phyloP scores from a whole-genome alignment of 176 grass and related monocot genomes.

The Triticum aestivum region DNA sequence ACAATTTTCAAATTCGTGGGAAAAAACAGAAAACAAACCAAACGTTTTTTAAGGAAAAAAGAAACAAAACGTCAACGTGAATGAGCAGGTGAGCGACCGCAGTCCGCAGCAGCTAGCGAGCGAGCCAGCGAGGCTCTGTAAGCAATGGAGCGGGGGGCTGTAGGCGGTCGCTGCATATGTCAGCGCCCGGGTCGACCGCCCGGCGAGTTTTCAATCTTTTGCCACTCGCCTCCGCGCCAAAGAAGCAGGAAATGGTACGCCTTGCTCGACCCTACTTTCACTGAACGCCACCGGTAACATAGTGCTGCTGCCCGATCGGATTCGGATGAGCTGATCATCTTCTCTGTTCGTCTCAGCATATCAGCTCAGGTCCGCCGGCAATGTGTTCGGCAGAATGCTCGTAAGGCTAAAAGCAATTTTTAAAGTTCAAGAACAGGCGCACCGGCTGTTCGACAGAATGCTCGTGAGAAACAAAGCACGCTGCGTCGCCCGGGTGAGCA shows the following conservation, averaged over 20 bases:
- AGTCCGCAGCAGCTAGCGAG: no score
- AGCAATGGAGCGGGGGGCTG: no score
- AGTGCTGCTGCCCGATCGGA: background rate
- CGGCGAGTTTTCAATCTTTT: no score
- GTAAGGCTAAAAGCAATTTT: background rate
- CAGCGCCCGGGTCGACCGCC: no score
- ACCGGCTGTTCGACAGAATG: constrained; percentile 8
- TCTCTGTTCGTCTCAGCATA: background rate
- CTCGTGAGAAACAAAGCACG: background rate
- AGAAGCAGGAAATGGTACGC: constrained; percentile 12
- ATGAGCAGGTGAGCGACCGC: no score
- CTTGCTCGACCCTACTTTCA: background rate
- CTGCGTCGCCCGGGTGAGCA: background rate
- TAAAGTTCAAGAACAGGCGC: background rate
- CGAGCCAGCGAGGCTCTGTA: no score
- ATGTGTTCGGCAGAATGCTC: constrained; percentile 24
- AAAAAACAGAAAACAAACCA: no score
- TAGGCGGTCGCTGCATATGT: no score
- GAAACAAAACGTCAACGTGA: no score
- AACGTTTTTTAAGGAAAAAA: no score
- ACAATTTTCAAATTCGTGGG: no score
- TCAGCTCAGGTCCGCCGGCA: background rate
- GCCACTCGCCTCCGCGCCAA: background rate
- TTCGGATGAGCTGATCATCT: background rate
- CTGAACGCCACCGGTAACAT: no score